A percentile compares a stretch with the other conserved stretches of the same genome.
These are phyloP conservation scores for Monosporozyma solicola DNA, from an alignment of 805 yeast genomes.

Conservation along the genomic window DNA sequence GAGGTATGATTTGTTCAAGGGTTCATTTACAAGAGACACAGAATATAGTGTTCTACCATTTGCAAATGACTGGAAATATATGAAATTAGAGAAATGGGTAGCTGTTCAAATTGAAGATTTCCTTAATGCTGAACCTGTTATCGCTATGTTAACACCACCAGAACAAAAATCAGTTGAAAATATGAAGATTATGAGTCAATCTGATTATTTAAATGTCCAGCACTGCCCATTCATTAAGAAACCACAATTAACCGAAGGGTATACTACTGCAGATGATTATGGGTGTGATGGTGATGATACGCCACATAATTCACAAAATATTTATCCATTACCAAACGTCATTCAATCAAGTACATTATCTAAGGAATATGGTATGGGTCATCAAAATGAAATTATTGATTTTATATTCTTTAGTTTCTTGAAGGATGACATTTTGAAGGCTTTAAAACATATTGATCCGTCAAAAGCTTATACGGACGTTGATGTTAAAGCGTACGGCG, in stretches of 20 bases:
- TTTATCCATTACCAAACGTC: constrained; percentile 69
- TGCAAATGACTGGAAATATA: constrained; percentile 64
- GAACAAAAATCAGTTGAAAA: neutral
- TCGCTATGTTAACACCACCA: constrained; percentile 15
- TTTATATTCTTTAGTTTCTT: constrained; percentile 68
- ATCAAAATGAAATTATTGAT: constrained; percentile 37
- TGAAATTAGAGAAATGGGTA: constrained; percentile 48
- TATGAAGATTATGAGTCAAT: neutral
- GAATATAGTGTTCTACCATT: constrained; percentile 83
- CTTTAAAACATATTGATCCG: constrained; percentile 28
- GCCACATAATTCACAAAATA: constrained; percentile 48
- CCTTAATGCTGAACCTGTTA: constrained; percentile 42
- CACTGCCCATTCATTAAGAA: constrained; percentile 19
- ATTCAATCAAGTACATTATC: constrained; percentile 38
- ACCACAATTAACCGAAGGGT: constrained; percentile 48
- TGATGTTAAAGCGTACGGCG: constrained; percentile 35
- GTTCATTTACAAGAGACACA: constrained; percentile 72
- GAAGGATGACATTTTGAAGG: constrained; percentile 37
- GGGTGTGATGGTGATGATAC: constrained; percentile 88
- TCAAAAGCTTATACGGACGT: constrained; percentile 22
- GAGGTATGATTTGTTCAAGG: constrained; percentile 77
- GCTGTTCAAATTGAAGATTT: constrained; percentile 47
- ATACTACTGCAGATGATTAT: constrained; percentile 72
- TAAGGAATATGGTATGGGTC: constrained; percentile 9
- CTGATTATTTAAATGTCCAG: neutral